Conservation (phyloP, 352 stramenopile genomes). For the Globisporangium polare region DNA sequence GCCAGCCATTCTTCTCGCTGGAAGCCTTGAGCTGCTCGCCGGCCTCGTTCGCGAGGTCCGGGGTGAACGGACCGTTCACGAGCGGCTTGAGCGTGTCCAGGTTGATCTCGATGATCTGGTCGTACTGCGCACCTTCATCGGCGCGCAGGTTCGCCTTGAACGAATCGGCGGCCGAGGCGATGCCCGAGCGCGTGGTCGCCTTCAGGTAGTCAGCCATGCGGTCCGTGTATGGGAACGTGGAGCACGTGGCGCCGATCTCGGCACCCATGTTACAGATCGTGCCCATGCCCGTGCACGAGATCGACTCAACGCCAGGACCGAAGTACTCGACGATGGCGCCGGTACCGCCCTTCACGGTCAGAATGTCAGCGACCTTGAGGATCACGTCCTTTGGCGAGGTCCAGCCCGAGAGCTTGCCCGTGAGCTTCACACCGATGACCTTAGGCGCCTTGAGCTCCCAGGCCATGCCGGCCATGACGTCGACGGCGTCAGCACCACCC, state of each 20-base stretch:
- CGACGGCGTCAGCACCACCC: slow-evolving; percentile 89
- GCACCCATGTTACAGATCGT: slow-evolving; percentile 96
- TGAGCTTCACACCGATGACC: slow-evolving; percentile 94
- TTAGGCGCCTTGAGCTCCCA: slow-evolving; percentile 95
- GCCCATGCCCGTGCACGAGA: slow-evolving; percentile 93
- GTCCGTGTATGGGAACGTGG: slow-evolving; percentile 92
- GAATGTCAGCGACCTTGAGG: slow-evolving; percentile 92
- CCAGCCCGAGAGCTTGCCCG: slow-evolving; percentile 90
- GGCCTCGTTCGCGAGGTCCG: slow-evolving; percentile 85
- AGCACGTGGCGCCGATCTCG: slow-evolving; percentile 92
- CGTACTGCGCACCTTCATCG: slow-evolving; percentile 90
- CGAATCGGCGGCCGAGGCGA: slow-evolving; percentile 85
- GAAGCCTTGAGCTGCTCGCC: slow-evolving; percentile 63
- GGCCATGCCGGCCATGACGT: slow-evolving; percentile 93
- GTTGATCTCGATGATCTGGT: slow-evolving; percentile 94
- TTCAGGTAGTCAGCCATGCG: slow-evolving; percentile 92
- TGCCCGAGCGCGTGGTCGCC: slow-evolving; percentile 85
- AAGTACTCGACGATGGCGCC: slow-evolving; percentile 94
- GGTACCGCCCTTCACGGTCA: slow-evolving; percentile 93
- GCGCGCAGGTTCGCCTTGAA: slow-evolving; percentile 86
- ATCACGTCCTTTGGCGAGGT: slow-evolving; percentile 94
- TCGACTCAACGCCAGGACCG: slow-evolving; percentile 89
- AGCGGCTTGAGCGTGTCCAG: slow-evolving; percentile 87
- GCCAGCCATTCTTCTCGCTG: slow-evolving; percentile 88
- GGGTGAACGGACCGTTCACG: slow-evolving; percentile 92